Evolutionary conservation across 495 filamentous ascomycete genomes (phyloP).

Genomic region (Paragyromitra xinjiangensis): DNA sequence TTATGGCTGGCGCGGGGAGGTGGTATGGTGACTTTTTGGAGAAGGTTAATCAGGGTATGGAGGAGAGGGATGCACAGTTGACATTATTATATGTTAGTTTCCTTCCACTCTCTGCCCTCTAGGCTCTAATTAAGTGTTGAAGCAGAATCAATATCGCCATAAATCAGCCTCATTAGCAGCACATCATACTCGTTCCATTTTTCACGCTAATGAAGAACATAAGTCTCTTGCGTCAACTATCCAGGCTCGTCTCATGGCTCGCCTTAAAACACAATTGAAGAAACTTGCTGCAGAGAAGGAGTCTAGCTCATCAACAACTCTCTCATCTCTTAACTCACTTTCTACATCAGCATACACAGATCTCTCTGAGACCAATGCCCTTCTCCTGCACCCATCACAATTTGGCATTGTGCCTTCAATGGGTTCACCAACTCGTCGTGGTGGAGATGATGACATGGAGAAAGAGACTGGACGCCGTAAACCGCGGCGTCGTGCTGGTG

Average conservation of each 20-base stretch:
- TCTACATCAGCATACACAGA: slow-evolving; percentile 63
- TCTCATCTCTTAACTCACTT: slow-evolving; percentile 50
- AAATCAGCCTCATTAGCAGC: slow-evolving; percentile 46
- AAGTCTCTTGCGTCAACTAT: slow-evolving; percentile 77
- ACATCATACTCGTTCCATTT: slow-evolving; percentile 47
- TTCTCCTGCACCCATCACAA: slow-evolving; percentile 90
- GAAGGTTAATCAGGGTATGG: slow-evolving; percentile 83
- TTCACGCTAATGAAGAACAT: slow-evolving; percentile 61
- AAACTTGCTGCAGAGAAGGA: slow-evolving; percentile 89
- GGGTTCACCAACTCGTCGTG: slow-evolving; percentile 50
- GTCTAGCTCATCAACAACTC: slow-evolving; percentile 49
- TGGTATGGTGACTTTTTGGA: slow-evolving; percentile 76
- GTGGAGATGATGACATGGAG: slow-evolving; percentile 41
- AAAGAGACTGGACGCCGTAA: slow-evolving; percentile 74
- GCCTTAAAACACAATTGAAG: slow-evolving; percentile 75
- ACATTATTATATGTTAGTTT: slow-evolving; percentile 74
- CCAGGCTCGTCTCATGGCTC: slow-evolving; percentile 82
- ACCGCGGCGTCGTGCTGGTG: slow-evolving; percentile 71
- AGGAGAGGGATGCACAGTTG: slow-evolving; percentile 81
- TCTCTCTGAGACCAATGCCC: slow-evolving; percentile 84
- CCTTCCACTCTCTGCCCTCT: neutral
- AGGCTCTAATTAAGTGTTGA: slow-evolving; percentile 48
- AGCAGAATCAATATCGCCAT: slow-evolving; percentile 48
- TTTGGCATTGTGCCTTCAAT: slow-evolving; percentile 72
- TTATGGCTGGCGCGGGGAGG: slow-evolving; percentile 73